Evolutionary conservation across 371 early-diverging fungal species (phyloP).

Genomic region (Mortierella sp.): DNA sequence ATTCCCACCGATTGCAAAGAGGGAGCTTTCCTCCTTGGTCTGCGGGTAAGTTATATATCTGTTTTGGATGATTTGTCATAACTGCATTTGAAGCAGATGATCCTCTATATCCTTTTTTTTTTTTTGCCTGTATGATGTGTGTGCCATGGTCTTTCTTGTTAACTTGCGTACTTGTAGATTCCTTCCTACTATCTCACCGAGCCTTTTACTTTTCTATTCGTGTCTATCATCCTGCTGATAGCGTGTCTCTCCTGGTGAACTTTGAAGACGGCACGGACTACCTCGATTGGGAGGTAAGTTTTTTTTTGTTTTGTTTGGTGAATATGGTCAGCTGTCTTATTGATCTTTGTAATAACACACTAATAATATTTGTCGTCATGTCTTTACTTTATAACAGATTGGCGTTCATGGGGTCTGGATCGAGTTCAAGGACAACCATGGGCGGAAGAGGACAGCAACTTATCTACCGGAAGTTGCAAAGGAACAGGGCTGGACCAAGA

Average conservation of each 20-base stretch:
- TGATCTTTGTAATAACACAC: no score
- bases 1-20: constrained; percentile 78
- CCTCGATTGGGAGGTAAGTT: constrained; percentile 85
- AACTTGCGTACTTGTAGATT: no score
- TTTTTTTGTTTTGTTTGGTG: background rate
- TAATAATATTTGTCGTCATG: background rate
- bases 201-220: background rate
- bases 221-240: constrained; percentile 4
- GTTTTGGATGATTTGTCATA: no score
- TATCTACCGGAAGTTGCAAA: constrained; percentile 93
- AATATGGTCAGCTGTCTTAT: no score
- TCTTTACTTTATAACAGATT: constrained; percentile 52
- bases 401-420: constrained; percentile 95
- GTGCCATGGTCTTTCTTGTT: background rate
- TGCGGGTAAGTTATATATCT: constrained; percentile 65
- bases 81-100: no score
- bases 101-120: no score
- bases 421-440: constrained; percentile 71
- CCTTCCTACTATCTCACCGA: no score
- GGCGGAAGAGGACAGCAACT: constrained; percentile 79
- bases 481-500: constrained; percentile 82
- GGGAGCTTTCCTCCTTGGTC: constrained; percentile 72
- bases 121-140: background rate
- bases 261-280: constrained; percentile 83
- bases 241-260: constrained; percentile 85